Base-by-base conservation (phyloP, 129 eudicot species). In the Dittrichia graveolens region DNA sequence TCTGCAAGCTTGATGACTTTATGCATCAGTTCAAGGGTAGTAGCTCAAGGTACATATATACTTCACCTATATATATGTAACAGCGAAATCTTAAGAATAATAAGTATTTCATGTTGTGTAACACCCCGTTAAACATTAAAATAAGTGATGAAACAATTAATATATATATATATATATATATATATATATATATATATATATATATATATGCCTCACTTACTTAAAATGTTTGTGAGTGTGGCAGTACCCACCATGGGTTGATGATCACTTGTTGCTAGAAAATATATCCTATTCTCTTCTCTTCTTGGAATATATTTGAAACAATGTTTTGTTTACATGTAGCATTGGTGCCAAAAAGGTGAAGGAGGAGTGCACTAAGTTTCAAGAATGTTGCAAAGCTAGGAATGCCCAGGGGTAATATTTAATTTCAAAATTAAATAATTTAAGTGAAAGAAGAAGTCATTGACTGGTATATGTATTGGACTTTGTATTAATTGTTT, bases 11-110 rank as follows among this genome's bases (percentile, higher is more conserved):
- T 37, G 98, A 92, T 53, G 76, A 87, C 42, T 79, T 79, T 78
- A 92, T 92, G 98, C 96, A 89, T 72, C 91, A 89, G 73, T 92
- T 89, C 81, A 89, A 81, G 85, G 91, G 98, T 40, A 92, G 98
- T 73, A 81, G 95, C 80, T 89, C 96, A 77, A 89, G 98, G 98
- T 89, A 85, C 16, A 13, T 65, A 0, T 14, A 5, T 34, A 7
- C 39, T 10, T 8, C 11, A 56, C 58, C 19, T 53, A 41, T 24
- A 24, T 24, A 24, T 24, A 24, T 24, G 31, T 24, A 24, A 24
- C 0, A 0, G 31, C 31, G 2, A 2, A 24, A 24, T 24, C 31
- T 24, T 24, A 24, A 24, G 31, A 24, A 24, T 24, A 24, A 24
- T 24, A 24, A 24, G 31, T 24, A 24, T 24, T 0, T 24, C 31